phyloP scores from a whole-genome alignment of 495 filamentous ascomycete species.

The Talaromyces ruber region DNA sequence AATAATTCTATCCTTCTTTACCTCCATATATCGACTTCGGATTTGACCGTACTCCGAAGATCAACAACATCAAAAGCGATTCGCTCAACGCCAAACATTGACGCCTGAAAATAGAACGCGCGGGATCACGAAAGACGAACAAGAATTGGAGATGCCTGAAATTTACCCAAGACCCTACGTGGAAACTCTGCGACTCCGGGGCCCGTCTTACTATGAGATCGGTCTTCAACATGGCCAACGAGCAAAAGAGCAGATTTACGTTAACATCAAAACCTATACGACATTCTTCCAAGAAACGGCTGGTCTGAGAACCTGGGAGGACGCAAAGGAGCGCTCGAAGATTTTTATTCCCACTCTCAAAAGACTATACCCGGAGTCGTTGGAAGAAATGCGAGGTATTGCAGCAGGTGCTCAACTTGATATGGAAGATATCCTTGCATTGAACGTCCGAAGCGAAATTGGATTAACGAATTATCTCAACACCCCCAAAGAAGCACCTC shows the following conservation, averaged over 20 bases:
- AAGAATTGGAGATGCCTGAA: not conserved
- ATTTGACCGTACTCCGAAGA: not conserved
- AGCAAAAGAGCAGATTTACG: constrained; percentile 33
- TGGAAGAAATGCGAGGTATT: constrained; percentile 45
- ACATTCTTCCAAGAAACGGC: constrained; percentile 40
- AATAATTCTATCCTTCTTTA: not conserved
- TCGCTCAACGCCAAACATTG: not conserved
- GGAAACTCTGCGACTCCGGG: not conserved
- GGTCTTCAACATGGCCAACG: constrained; percentile 43
- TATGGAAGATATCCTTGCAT: constrained; percentile 40
- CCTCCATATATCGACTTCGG: not conserved
- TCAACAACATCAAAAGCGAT: not conserved
- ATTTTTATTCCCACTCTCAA: constrained; percentile 33
- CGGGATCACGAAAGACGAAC: not conserved
- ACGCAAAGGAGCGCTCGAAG: constrained; percentile 34
- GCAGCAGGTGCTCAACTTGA: constrained; percentile 36
- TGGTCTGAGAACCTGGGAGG: constrained; percentile 36
- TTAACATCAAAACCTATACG: constrained; percentile 43
- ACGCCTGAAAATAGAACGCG: no score
- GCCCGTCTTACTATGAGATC: constrained; percentile 26
- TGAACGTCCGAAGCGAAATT: constrained; percentile 50
- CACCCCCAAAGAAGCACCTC: not conserved
- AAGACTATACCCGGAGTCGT: constrained; percentile 33
- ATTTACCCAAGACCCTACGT: not conserved
- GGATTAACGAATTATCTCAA: constrained; percentile 36